Base-by-base conservation (phyloP, 148 eudicot genomes). In the Rhododendron ferrugineum region DNA sequence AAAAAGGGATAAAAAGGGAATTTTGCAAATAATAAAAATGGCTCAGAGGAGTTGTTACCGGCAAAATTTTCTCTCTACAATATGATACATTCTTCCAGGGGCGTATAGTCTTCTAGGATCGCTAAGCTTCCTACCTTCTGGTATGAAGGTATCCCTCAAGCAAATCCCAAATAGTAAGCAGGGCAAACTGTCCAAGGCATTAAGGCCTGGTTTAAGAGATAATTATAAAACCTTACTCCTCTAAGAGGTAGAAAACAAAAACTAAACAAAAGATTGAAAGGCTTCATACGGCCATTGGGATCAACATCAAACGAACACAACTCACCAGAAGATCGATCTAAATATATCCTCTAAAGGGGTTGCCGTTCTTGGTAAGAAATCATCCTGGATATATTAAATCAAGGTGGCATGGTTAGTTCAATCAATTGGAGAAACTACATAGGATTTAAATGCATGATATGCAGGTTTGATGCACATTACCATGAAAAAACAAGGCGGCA, bases 11-110 rank as follows among this genome's bases (percentile, higher is more conserved):
- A 56, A 4, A 56, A 58, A 20, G 64, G 64, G 64, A 58, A 15
- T 52, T 58, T 58, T 20, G n/a, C 8, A 58, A 7, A 20, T 20
- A 58, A 5, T 18, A 58, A 58, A 52, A 58, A 58, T 60, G 68
- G 26, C 28, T 37, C 52, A 80, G 23, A 11, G 7, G 22, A 77
- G 42, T 20, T 49, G 34, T 89, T 89, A 95, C 98, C 98, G 92
- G 93, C 98, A 97, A 88, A 94, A 94, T 85, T 93, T 95, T 87
- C 99, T 91, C 86, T 97, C 98, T 62, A 97, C 99, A 54, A 97
- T 93, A 87, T 97, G 99, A 87, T 93, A 97, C 89, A 97, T 89
- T 84, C 98, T 91, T 42, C 99, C 99, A 75, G 99, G 99, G 77
- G 98, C 98, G 89, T 95, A 95, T 23, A 95, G 85, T 86, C 98